Evolutionary conservation across 2,329 filamentous ascomycete genomes (phyloP).

Genomic region (Coniella vitis): DNA sequence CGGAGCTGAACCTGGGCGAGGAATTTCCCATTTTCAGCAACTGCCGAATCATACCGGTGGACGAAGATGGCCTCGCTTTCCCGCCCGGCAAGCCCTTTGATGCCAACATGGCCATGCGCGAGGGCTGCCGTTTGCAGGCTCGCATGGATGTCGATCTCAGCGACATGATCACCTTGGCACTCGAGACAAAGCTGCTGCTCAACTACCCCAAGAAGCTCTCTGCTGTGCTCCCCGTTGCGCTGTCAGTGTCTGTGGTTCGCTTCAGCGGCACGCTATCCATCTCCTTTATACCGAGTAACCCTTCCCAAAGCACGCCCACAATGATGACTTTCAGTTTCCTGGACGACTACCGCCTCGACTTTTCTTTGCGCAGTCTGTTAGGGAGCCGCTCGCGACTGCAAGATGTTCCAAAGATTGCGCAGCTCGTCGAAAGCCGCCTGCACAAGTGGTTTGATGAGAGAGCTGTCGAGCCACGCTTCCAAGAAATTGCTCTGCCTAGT

Average conservation of each 20-base stretch:
- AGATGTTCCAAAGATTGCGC: constrained; percentile 83
- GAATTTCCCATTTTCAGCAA: constrained; percentile 99
- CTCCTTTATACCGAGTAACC: constrained; percentile 77
- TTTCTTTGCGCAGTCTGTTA: constrained; percentile 72
- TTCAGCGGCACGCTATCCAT: constrained; percentile 94
- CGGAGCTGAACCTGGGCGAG: constrained; percentile 87
- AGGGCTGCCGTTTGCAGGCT: constrained; percentile 77
- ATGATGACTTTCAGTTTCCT: constrained; percentile 93
- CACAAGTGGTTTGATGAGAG: constrained; percentile 86
- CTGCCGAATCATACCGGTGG: constrained; percentile 87
- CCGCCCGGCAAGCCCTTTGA: constrained; percentile 45
- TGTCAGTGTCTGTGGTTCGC: constrained; percentile 84
- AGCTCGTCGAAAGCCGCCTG: constrained; percentile 70
- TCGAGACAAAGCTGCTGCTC: constrained; percentile 88
- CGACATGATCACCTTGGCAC: constrained; percentile 88
- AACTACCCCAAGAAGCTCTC: constrained; percentile 91
- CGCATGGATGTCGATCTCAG: constrained; percentile 95
- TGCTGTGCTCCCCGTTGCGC: constrained; percentile 82
- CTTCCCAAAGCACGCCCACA: constrained; percentile 64
- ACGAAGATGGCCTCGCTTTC: constrained; percentile 64
- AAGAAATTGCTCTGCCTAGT: constrained; percentile 76
- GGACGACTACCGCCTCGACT: constrained; percentile 78
- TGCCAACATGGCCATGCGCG: constrained; percentile 44
- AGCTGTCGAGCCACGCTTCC: constrained; percentile 78
- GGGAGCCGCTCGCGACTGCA: constrained; percentile 74